Conservation (phyloP, 164 flowering plant genomes). For the Buxus sempervirens region DNA sequence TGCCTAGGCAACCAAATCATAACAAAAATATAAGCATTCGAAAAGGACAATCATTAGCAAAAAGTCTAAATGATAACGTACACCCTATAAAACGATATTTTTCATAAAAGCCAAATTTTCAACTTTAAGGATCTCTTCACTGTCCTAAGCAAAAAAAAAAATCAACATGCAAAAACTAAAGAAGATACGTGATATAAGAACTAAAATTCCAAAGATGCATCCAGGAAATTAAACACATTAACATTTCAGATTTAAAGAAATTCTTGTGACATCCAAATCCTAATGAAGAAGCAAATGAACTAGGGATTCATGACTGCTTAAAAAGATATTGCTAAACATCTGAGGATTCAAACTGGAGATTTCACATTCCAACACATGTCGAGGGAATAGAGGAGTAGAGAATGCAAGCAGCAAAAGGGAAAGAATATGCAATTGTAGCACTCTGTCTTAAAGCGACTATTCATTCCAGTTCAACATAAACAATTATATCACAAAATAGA, state of each 20-base stretch:
- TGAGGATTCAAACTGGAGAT: background rate
- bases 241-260: background rate
- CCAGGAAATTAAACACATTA: background rate
- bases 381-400: background rate
- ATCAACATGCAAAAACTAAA: too few relatives aligned
- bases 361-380: background rate
- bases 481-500: too few relatives aligned
- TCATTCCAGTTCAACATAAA: too few relatives aligned
- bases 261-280: background rate
- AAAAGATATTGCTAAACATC: background rate
- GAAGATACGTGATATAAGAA: background rate
- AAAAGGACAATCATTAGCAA: background rate
- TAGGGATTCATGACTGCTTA: background rate
- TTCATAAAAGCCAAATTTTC: too few relatives aligned
- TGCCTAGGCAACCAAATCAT: slow-evolving; percentile 46
- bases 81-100: background rate
- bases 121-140: too few relatives aligned
- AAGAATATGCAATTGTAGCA: background rate
- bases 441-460: too few relatives aligned
- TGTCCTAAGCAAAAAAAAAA: too few relatives aligned
- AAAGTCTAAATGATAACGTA: background rate
- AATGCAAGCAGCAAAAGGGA: background rate
- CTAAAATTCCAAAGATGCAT: background rate
- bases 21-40: background rate
- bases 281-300: background rate